Evolutionary conservation across 2,329 filamentous ascomycete genomes (phyloP), one percentile per base, ranked within the genome.

Genomic region (Talaromyces sp.): DNA sequence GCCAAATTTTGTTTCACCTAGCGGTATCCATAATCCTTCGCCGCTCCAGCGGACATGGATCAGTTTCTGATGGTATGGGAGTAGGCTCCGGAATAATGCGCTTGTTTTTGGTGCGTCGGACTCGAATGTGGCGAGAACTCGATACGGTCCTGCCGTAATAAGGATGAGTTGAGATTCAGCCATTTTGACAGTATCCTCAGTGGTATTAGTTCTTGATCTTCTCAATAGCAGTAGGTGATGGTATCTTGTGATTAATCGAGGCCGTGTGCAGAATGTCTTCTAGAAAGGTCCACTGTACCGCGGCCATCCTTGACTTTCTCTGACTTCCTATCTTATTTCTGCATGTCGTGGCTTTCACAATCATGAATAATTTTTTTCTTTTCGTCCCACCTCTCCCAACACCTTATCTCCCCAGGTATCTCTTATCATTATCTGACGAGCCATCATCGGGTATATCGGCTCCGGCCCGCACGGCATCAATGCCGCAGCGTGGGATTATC

Each of bases 31-130:
- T 61, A 72, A 52, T 1, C 63, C 70, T 64, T 72, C 70, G 9
- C 71, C 71, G 31, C 67, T 69, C 71, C 71, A 72, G 59, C 71
- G 71, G 5, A 70, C 70, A 60, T 72, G 71, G 49, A 72, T 72
- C 9, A 72, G 35, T 37, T 71, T 71, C 52, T 72, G 70, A 10
- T 22, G 57, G 35, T 72, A 72, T 22, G 71, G 71, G 16, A 72
- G 68, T 8, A 72, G 66, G 1, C 39, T 54, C 24, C 64, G 68
- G 59, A 72, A 72, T 19, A 69, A 52, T 9, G 66, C 60, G 22
- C 68, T 66, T 2, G 71, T 72, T 59, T 69, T 69, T 13, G 69
- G 70, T 7, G 70, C 70, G 3, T 61, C 41, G 4, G 62, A 65
- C 39, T 69, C 66, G n/a, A 69, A 66, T 8, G 31, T 47, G 22